phyloP scores from a whole-genome alignment of 1,284 basidiomycete genomes.

The Inonotus obliquus region DNA sequence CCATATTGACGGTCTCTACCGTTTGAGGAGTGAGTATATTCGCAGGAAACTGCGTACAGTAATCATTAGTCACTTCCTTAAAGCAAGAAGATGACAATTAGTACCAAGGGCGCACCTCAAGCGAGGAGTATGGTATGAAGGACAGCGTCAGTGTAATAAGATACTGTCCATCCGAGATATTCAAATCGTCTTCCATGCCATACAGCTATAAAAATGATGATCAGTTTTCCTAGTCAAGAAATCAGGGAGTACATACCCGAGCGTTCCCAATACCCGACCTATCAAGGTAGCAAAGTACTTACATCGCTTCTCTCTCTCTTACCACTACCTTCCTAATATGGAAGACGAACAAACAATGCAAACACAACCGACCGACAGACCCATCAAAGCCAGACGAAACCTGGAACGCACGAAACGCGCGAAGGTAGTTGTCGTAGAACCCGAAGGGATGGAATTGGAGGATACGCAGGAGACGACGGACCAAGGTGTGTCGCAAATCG shows the following conservation, averaged over 20 bases:
- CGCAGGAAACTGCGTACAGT: slow-evolving; percentile 49
- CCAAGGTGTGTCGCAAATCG: no score
- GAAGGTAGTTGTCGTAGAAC: no score
- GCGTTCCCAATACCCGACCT: slow-evolving; percentile 82
- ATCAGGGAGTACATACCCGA: slow-evolving; percentile 37
- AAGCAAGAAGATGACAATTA: slow-evolving; percentile 19
- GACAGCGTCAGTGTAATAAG: slow-evolving; percentile 58
- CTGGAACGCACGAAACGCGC: no score
- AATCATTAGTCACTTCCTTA: no score
- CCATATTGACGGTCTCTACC: slow-evolving; percentile 61
- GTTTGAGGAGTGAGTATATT: slow-evolving; percentile 61
- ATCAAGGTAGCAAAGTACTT: slow-evolving; percentile 71
- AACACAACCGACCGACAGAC: no score
- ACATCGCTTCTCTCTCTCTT: no score
- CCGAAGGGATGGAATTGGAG: no score
- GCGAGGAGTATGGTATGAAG: slow-evolving; percentile 61
- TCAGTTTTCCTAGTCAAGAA: not conserved
- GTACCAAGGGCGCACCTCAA: no score
- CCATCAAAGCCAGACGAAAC: no score
- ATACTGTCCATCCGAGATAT: slow-evolving; percentile 60
- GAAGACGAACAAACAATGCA: no score
- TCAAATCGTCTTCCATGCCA: slow-evolving; percentile 45
- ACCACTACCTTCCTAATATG: no score
- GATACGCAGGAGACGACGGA: no score
- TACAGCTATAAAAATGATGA: slow-evolving; percentile 41